Conservation (phyloP, 805 yeast species). For the Starmerella asiatica region DNA sequence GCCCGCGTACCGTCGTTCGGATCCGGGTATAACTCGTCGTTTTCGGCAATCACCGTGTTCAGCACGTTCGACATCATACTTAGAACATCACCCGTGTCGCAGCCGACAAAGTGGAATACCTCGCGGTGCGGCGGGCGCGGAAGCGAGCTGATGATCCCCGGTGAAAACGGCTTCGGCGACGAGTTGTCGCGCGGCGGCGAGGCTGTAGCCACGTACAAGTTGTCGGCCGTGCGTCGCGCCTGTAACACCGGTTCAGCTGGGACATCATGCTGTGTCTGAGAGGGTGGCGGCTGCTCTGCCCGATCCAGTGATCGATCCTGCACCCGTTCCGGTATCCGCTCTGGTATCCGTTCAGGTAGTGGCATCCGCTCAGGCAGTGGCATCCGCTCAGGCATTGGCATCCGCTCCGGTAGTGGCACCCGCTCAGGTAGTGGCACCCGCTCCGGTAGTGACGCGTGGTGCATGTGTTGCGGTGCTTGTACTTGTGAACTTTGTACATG, state of each 20-base stretch:
- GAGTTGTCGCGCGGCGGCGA: constrained; percentile 13
- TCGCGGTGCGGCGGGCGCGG: constrained; percentile 9
- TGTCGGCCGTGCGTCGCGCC: constrained; percentile 10
- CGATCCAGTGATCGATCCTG: too few species aligned
- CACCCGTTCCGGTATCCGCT: too few species aligned
- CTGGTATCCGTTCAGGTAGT: too few species aligned
- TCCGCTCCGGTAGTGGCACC: too few species aligned
- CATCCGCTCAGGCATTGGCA: too few species aligned
- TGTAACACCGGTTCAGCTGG: constrained; percentile 16
- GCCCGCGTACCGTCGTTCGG: constrained; percentile 23
- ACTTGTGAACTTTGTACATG: background rate
- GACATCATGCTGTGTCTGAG: background rate
- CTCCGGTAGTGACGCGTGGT: too few species aligned
- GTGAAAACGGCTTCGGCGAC: constrained; percentile 6
- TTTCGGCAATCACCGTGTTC: constrained; percentile 78
- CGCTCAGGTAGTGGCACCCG: constrained; percentile 2
- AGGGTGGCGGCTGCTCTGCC: background rate
- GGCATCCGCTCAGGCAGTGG: too few species aligned
- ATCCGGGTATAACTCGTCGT: constrained; percentile 66
- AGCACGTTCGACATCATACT: constrained; percentile 74
- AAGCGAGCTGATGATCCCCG: constrained; percentile 9
- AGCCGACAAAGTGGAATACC: constrained; percentile 56
- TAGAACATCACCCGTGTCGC: constrained; percentile 67
- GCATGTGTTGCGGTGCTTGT: background rate
- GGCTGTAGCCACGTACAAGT: constrained; percentile 8